phyloP scores from a whole-genome alignment of 192 early-diverging fungal species.

The Chytriomyces sp. region DNA sequence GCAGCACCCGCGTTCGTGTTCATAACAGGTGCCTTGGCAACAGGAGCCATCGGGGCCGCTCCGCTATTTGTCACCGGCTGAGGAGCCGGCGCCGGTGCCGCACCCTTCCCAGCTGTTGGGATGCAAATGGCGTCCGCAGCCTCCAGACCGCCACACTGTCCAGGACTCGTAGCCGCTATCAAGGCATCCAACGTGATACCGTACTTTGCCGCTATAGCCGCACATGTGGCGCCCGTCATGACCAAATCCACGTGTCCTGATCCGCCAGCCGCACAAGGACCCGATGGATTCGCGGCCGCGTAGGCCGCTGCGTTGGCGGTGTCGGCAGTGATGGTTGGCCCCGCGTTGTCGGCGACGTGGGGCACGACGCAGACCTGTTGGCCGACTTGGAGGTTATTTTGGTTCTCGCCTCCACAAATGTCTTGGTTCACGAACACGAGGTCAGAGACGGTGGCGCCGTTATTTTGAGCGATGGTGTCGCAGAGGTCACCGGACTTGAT shows the following conservation, averaged over 20 bases:
- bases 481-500: slow-evolving; percentile 3
- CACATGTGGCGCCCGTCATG: slow-evolving; percentile 10
- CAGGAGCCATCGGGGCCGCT: no score
- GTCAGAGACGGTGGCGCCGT: slow-evolving; percentile 11
- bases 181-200: neutral
- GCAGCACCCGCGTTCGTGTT: no score
- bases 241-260: slow-evolving; percentile 17
- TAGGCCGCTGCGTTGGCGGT: neutral
- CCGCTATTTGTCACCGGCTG: no score
- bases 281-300: neutral
- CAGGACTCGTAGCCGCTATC: slow-evolving; percentile 10
- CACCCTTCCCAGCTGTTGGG: no score
- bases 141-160: neutral
- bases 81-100: no score
- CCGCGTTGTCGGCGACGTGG: neutral
- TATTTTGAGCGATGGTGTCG: neutral
- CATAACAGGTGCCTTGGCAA: no score
- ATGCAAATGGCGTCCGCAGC: slow-evolving; percentile 24
- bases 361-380: slow-evolving; percentile 2
- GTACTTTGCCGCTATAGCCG: slow-evolving; percentile 10
- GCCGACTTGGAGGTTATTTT: slow-evolving; percentile 6
- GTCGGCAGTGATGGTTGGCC: slow-evolving; percentile 13
- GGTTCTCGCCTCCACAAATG: slow-evolving; percentile 13
- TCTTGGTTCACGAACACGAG: slow-evolving; percentile 19
- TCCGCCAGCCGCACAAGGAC: no score